Base-by-base conservation (phyloP, 495 filamentous ascomycete genomes). In the Daldinia bambusicola region DNA sequence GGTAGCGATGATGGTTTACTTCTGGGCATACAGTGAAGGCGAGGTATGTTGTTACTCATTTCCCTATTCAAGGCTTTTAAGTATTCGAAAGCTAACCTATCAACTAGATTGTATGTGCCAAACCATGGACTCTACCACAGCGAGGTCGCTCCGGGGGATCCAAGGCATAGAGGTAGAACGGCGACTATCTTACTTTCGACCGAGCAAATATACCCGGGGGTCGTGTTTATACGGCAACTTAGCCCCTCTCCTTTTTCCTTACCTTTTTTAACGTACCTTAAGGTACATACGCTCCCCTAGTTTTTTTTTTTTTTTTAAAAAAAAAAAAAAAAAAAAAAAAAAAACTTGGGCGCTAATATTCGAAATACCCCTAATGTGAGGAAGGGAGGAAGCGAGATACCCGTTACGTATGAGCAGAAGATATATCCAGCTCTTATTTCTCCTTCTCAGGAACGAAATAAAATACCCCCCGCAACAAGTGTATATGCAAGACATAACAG, bases 11-110 rank as follows among this genome's bases (percentile, higher is more conserved):
- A 88, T 77, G 3, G 91, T 93, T 4, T 99, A 97, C 76, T 98
- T 98, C 75, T 98, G 95, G 94, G 96, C 92, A 0, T 98, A 95
- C 74, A 93, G 89, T 69, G 95, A 98, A 82, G 96, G 96, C 78
- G 96, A 99, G 91, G 93, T 97, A 78, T 72, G 90, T 80, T 55
- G 9, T 12, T 26, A 51, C 14, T 36, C n/a, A 45, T 31, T 14
- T 30, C 32, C 16, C 43, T 4, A 22, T 22, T 16, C 5, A 22
- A n/a, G 9, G 26, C 63, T 57, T 30, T 16, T n/a, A 22, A 6
- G 8, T 5, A 13, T 22, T 69, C 4, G 58, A 12, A 38, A 4
- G 14, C 57, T 72, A 69, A 77, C 69, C 26, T 3, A 31, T 13
- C 45, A 4, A 22, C 4, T 57, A 85, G 83, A 83, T 85, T 64